These are phyloP conservation scores for Phalaenopsis aphrodite DNA, from an alignment of 106 monocot genomes.

Conservation along the genomic window DNA sequence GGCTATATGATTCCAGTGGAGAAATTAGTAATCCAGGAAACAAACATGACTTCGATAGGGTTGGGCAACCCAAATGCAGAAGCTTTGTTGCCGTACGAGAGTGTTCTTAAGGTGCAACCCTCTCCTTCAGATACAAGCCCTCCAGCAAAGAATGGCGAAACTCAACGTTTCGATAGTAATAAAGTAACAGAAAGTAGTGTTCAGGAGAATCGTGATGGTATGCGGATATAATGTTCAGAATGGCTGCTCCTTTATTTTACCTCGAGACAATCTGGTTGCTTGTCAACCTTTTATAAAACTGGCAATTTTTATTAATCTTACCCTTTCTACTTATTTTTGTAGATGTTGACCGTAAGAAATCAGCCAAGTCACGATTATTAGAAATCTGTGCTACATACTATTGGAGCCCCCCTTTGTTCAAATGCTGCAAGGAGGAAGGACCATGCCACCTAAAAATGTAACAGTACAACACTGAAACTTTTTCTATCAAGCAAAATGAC, in stretches of 20 bases:
- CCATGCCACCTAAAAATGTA: conserved; percentile 47
- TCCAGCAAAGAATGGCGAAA: too few species aligned
- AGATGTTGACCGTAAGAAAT: conserved; percentile 20
- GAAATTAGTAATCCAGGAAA: not conserved
- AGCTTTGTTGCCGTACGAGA: not conserved
- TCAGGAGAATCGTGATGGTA: not conserved
- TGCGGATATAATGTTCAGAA: not conserved
- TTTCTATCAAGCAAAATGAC: not conserved
- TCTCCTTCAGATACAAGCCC: not conserved
- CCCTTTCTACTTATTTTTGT: not conserved
- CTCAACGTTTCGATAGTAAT: not conserved
- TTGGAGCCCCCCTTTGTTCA: conserved; percentile 60
- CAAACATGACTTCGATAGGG: not conserved
- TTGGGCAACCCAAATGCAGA: not conserved
- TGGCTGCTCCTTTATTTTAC: not conserved
- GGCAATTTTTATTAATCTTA: not conserved
- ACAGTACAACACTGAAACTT: not conserved
- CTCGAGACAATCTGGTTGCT: not conserved
- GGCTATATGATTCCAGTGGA: conserved; percentile 2
- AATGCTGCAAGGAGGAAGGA: conserved; percentile 56
- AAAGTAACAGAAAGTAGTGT: not conserved
- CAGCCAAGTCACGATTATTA: conserved; percentile 38
- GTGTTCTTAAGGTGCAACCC: too few species aligned
- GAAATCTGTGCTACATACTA: conserved; percentile 50
- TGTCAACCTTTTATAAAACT: not conserved